Conservation (phyloP, 2,329 filamentous ascomycete species). For the Alternaria sp. region DNA sequence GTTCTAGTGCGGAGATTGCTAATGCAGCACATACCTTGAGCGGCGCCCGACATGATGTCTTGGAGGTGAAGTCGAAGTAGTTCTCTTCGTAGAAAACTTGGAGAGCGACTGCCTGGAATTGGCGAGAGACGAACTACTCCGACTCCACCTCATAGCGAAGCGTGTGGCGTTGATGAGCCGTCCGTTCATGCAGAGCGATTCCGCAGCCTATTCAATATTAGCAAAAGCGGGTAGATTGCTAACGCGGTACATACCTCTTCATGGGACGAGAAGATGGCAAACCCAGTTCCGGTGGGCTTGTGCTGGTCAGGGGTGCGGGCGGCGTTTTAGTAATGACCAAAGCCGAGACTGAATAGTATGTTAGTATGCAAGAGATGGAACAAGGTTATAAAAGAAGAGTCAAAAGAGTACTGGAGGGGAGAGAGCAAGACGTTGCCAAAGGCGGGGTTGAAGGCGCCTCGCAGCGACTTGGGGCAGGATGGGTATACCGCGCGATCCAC, state of each 20-base stretch:
- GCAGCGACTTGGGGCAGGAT: not conserved
- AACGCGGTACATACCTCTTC: conserved; percentile 76
- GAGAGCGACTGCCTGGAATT: not conserved
- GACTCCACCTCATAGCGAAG: not conserved
- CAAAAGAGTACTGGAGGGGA: not conserved
- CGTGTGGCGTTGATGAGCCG: not conserved
- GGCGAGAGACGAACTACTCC: not conserved
- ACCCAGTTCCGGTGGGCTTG: conserved; percentile 96
- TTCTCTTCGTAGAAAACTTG: not conserved
- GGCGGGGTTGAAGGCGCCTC: not conserved
- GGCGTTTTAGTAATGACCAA: no score
- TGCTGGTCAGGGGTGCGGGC: conserved; percentile 92
- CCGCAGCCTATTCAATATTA: conserved; percentile 72
- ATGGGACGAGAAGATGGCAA: conserved; percentile 97
- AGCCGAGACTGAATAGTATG: not conserved
- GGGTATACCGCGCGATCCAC: not conserved
- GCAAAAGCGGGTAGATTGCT: not conserved
- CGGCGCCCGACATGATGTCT: not conserved
- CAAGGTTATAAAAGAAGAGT: not conserved
- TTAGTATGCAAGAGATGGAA: not conserved
- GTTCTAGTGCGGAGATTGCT: not conserved
- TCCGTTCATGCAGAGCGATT: conserved; percentile 98
- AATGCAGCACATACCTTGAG: not conserved
- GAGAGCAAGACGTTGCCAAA: conserved; percentile 11
- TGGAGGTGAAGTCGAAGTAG: not conserved